Percentiles rank a stretch among this genome's conserved stretches.
These are phyloP conservation scores for Diaporthe destruens DNA, from an alignment of 2,329 filamentous ascomycete species.

Conservation along the genomic window DNA sequence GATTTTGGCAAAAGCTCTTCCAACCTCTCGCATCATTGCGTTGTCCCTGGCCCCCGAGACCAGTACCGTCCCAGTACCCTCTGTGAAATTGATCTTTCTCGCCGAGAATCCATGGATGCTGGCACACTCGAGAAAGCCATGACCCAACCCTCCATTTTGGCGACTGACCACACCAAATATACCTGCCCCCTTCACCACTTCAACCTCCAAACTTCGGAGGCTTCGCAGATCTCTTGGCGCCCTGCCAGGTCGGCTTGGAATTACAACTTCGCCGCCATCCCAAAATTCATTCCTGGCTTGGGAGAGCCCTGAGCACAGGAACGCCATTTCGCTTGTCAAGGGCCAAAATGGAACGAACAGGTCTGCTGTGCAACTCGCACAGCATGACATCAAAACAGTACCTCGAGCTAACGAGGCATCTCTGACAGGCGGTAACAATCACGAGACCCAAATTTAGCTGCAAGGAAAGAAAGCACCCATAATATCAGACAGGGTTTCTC, in stretches of 20 bases:
- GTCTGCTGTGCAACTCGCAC: slow-evolving; percentile 32
- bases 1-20: not conserved
- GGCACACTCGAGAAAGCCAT: not conserved
- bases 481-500: not conserved
- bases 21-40: not conserved
- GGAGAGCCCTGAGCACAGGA: slow-evolving; percentile 9
- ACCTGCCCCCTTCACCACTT: not conserved
- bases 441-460: not conserved
- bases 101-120: no score
- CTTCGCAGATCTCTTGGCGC: not conserved
- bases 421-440: slow-evolving; percentile 23
- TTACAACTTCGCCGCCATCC: not conserved
- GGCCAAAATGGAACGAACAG: slow-evolving; percentile 27
- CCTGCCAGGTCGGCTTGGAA: not conserved
- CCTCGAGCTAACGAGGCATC: slow-evolving; percentile 2
- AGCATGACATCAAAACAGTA: slow-evolving; percentile 25
- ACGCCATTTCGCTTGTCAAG: slow-evolving; percentile 41
- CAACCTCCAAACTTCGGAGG: not conserved
- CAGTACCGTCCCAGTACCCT: not conserved
- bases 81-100: not conserved
- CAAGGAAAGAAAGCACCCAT: not conserved
- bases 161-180: not conserved
- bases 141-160: no score
- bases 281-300: not conserved
- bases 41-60: not conserved